A percentile compares a stretch with the other conserved stretches of the same genome.
These are phyloP conservation scores for Magnusiomyces tetraspermus DNA, from an alignment of 1,139 yeast species.

Conservation along the genomic window DNA sequence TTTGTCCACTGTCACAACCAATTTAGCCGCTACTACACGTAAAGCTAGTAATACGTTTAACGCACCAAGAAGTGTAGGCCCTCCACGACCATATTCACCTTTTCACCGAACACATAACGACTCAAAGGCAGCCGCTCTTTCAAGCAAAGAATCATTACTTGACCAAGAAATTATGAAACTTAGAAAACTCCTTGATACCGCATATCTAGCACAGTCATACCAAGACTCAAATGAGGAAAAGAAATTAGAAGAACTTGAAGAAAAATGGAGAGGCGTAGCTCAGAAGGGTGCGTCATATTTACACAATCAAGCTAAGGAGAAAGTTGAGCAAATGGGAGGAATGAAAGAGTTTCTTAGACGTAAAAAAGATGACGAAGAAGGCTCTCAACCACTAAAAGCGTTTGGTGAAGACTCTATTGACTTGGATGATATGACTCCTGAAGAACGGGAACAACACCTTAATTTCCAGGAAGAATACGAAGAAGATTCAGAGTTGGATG, in stretches of 20 bases:
- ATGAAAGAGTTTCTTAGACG: constrained; percentile 34
- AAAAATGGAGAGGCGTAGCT: constrained; percentile 39
- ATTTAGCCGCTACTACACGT: constrained; percentile 1
- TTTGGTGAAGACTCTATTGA: constrained; percentile 30
- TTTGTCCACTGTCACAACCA: neutral
- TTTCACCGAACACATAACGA: neutral
- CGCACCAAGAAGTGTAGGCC: neutral
- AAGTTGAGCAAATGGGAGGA: constrained; percentile 40
- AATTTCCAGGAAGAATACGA: constrained; percentile 21
- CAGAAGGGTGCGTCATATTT: constrained; percentile 38
- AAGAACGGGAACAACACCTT: constrained; percentile 24
- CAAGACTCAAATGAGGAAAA: constrained; percentile 15
- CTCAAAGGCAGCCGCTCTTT: constrained; percentile 9
- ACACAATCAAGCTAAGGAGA: constrained; percentile 35
- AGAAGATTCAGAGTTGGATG: constrained; percentile 25
- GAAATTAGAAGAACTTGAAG: constrained; percentile 28
- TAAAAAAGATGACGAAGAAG: constrained; percentile 28
- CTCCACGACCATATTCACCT: neutral
- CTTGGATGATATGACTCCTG: constrained; percentile 28
- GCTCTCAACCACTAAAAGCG: constrained; percentile 14
- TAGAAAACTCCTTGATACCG: constrained; percentile 25
- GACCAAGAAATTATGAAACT: constrained; percentile 26
- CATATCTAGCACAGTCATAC: constrained; percentile 34
- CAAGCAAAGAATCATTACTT: constrained; percentile 20
- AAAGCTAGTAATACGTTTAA: neutral